Conservation (phyloP, 192 early-diverging fungal species). For the Rhizophagus prolifer region DNA sequence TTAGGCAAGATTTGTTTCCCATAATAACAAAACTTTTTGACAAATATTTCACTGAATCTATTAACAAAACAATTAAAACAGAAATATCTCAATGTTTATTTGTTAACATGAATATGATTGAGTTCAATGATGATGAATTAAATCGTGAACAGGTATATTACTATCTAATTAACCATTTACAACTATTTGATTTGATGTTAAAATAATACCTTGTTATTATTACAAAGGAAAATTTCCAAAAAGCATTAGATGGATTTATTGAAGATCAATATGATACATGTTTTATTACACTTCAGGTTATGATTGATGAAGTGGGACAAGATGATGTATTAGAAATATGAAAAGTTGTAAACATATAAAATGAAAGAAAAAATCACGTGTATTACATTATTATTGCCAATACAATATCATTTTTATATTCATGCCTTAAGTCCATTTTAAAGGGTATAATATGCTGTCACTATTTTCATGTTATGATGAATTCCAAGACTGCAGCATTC, state of each 20-base stretch:
- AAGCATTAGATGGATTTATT: background rate
- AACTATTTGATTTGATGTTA: no score
- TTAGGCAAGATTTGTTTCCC: background rate
- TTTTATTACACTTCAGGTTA: background rate
- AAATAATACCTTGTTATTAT: background rate
- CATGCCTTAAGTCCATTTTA: background rate
- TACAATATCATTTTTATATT: background rate
- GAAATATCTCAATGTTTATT: background rate
- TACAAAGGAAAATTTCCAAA: background rate
- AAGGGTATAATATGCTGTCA: background rate
- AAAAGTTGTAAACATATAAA: background rate
- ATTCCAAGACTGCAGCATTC: no score
- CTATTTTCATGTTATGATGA: no score
- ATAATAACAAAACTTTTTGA: background rate
- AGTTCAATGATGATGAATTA: background rate
- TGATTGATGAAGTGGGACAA: slow-evolving; percentile 1
- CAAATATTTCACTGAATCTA: background rate
- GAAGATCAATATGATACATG: background rate
- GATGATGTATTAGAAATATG: slow-evolving; percentile 2
- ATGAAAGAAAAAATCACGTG: background rate
- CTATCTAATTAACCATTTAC: background rate
- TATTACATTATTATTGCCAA: background rate
- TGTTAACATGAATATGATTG: background rate
- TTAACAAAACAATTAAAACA: background rate
- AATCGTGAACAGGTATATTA: background rate